Conservation (phyloP, 345 rosid genomes). For the Boechera retrofracta region DNA sequence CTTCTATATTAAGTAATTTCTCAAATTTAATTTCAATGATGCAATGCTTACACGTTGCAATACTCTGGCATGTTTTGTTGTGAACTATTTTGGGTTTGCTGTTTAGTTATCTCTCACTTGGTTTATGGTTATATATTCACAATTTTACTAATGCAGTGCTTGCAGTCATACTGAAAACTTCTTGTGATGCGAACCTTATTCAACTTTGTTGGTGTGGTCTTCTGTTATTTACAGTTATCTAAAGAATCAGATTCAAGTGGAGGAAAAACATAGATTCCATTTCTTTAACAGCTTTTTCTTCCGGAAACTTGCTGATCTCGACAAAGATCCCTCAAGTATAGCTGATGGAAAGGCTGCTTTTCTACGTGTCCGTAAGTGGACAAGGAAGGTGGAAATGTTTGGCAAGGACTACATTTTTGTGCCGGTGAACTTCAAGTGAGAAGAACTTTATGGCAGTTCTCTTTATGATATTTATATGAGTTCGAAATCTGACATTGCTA, state of each 20-base stretch:
- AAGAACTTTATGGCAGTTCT: conserved; percentile 16
- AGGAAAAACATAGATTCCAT: conserved; percentile 74
- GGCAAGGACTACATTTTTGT: conserved; percentile 91
- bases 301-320: conserved; percentile 97
- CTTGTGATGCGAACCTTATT: conserved; percentile 19
- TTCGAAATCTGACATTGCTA: conserved; percentile 27
- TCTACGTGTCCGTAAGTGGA: conserved; percentile 95
- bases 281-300: conserved; percentile 99
- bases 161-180: conserved; percentile 33
- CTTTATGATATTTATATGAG: conserved; percentile 28
- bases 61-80: conserved; percentile 25
- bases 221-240: conserved; percentile 64
- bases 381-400: conserved; percentile 92
- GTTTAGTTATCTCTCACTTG: conserved; percentile 11
- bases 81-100: conserved; percentile 22
- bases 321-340: conserved; percentile 96
- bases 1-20: conserved; percentile 91
- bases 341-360: conserved; percentile 97
- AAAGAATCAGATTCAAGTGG: conserved; percentile 71
- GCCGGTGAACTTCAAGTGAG: conserved; percentile 94
- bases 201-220: conserved; percentile 6
- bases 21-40: conserved; percentile 26
- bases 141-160: conserved; percentile 21
- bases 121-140: conserved; percentile 11
- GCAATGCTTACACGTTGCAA: conserved; percentile 9